phyloP scores from a whole-genome alignment of 805 yeast species.

The Nakazawaea wickerhamii region DNA sequence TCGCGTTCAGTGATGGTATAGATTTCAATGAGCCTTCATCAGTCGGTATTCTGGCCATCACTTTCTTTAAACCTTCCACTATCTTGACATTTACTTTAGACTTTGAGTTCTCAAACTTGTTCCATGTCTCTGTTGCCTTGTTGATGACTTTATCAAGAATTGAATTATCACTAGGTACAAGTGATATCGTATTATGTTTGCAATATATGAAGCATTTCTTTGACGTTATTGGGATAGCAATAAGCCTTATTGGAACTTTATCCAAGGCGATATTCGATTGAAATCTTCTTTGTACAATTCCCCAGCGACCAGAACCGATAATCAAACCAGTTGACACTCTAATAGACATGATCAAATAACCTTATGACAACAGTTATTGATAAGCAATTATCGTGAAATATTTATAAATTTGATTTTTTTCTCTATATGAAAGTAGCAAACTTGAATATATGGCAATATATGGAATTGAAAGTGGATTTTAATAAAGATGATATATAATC shows the following conservation, averaged over 20 bases:
- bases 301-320: neutral
- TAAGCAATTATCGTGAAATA: no score
- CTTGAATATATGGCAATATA: no score
- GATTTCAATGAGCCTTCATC: conserved; percentile 71
- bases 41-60: conserved; percentile 68
- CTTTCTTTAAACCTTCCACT: conserved; percentile 44
- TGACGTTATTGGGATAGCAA: conserved; percentile 69
- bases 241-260: conserved; percentile 49
- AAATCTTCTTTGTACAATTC: neutral
- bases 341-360: neutral
- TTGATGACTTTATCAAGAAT: conserved; percentile 37
- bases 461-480: no score
- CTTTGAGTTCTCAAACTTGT: conserved; percentile 49
- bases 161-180: conserved; percentile 23
- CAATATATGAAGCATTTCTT: conserved; percentile 60
- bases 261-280: conserved; percentile 4
- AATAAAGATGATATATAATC: no score
- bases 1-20: conserved; percentile 63
- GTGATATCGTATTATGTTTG: conserved; percentile 40
- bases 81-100: conserved; percentile 52
- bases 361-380: neutral
- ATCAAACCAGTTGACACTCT: neutral
- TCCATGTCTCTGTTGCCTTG: conserved; percentile 59
- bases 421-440: no score
- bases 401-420: no score